A percentile compares a stretch with the other conserved stretches of the same genome.
phyloP scores from a whole-genome alignment of 805 yeast genomes.

The Myxozyma nipponensis region DNA sequence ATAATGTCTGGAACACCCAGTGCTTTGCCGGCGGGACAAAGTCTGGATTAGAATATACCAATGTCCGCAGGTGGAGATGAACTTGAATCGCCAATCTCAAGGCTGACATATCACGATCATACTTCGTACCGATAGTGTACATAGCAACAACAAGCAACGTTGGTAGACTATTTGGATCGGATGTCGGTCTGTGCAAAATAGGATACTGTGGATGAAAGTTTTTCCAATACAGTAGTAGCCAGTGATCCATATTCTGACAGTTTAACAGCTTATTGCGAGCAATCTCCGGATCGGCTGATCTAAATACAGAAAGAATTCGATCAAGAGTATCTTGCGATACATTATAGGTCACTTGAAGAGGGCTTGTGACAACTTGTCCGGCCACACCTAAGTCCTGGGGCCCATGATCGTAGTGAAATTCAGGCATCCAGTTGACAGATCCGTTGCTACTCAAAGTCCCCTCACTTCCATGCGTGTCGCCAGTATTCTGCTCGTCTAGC shows the following conservation, averaged over 20 bases:
- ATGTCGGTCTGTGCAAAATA: conserved; percentile 41
- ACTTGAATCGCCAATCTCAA: conserved; percentile 9
- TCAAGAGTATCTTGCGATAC: conserved; percentile 14
- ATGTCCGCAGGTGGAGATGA: conserved; percentile 14
- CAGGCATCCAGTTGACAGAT: neutral
- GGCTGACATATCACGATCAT: conserved; percentile 21
- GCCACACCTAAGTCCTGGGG: neutral
- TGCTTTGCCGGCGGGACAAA: conserved; percentile 29
- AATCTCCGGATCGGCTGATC: conserved; percentile 9
- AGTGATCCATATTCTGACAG: conserved; percentile 23
- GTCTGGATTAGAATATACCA: conserved; percentile 27
- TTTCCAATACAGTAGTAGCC: conserved; percentile 38
- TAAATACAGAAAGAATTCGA: conserved; percentile 6
- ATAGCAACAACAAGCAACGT: conserved; percentile 31
- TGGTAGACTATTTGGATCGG: conserved; percentile 28
- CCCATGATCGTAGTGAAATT: neutral
- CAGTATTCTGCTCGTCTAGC: conserved; percentile 14
- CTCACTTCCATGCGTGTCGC: conserved; percentile 10
- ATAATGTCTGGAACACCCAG: conserved; percentile 33
- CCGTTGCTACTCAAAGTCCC: neutral
- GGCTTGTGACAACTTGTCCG: neutral
- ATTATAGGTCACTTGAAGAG: conserved; percentile 11
- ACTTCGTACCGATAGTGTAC: conserved; percentile 34
- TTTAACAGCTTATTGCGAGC: conserved; percentile 13
- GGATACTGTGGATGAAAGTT: conserved; percentile 41